These are phyloP conservation scores for Pythium aristosporum DNA, from an alignment of 352 stramenopile species.

Conservation along the genomic window DNA sequence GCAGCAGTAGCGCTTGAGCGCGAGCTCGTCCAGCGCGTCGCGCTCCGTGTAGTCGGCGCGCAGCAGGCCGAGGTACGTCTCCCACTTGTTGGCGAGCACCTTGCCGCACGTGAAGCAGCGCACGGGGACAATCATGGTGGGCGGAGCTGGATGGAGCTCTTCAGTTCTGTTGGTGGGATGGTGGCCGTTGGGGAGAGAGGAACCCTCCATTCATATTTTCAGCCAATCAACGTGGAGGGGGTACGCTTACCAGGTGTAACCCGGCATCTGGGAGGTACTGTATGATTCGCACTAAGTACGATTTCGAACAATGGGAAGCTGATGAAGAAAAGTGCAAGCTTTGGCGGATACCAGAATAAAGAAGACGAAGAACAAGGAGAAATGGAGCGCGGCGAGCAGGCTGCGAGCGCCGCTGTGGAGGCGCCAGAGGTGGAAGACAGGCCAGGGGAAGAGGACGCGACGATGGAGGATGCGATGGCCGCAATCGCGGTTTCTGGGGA, in stretches of 20 bases:
- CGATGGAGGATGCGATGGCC: not conserved
- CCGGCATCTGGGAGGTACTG: not conserved
- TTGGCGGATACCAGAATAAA: not conserved
- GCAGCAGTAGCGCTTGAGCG: conserved; percentile 99
- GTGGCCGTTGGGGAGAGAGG: not conserved
- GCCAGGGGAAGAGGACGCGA: not conserved
- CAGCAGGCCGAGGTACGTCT: conserved; percentile 97
- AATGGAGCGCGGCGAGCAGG: not conserved
- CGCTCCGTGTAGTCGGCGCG: conserved; percentile 97
- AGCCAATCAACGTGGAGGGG: conserved; percentile 3
- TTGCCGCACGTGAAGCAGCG: conserved; percentile 99
- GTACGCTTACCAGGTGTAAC: not conserved
- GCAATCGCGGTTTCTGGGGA: not conserved
- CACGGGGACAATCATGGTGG: conserved; percentile 98
- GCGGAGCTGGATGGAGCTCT: not conserved
- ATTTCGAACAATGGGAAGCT: not conserved
- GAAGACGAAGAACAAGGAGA: not conserved
- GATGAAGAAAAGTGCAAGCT: not conserved
- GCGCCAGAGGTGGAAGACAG: not conserved
- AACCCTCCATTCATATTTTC: conserved; percentile 20
- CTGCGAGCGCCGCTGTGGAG: not conserved
- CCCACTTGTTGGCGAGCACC: conserved; percentile 99
- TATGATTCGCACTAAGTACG: not conserved
- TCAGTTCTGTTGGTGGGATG: not conserved
- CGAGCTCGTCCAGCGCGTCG: conserved; percentile 97